phyloP scores from a whole-genome alignment of 2,329 filamentous ascomycete species.

The Ceratocystis eucalypticola region DNA sequence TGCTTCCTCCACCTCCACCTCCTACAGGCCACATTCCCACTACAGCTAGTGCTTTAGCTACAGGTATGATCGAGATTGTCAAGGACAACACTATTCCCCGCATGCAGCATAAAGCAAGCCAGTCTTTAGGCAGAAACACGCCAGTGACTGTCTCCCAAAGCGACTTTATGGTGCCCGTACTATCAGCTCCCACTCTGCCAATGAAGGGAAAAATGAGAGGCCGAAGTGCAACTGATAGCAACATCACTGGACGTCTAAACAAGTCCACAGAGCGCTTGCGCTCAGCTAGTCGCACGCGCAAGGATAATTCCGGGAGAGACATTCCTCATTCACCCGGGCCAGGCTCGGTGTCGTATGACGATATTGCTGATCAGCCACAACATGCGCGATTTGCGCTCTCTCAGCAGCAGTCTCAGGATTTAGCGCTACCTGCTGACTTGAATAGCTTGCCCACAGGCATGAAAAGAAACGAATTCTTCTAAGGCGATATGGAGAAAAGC shows the following conservation, averaged over 20 bases:
- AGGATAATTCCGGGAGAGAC: slow-evolving; percentile 27
- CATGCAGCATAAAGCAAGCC: neutral
- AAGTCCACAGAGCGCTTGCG: slow-evolving; percentile 48
- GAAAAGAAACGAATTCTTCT: slow-evolving; percentile 42
- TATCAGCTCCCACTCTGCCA: slow-evolving; percentile 34
- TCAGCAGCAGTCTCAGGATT: neutral
- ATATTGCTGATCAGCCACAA: slow-evolving; percentile 24
- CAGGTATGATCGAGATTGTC: slow-evolving; percentile 51
- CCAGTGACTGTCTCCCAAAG: slow-evolving; percentile 28
- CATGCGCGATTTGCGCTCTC: neutral
- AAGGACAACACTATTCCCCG: slow-evolving; percentile 28
- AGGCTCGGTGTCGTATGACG: slow-evolving; percentile 31
- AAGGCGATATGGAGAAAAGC: too few species aligned
- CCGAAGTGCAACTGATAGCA: slow-evolving; percentile 39
- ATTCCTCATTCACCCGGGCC: slow-evolving; percentile 22
- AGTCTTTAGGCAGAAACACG: slow-evolving; percentile 12
- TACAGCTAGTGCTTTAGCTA: slow-evolving; percentile 33
- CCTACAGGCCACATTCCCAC: slow-evolving; percentile 27
- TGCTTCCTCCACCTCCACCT: slow-evolving; percentile 47
- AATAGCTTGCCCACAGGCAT: slow-evolving; percentile 38
- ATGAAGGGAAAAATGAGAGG: slow-evolving; percentile 40
- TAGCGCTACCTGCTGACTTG: slow-evolving; percentile 10
- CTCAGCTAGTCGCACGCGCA: slow-evolving; percentile 44
- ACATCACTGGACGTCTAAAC: slow-evolving; percentile 39
- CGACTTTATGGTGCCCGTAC: slow-evolving; percentile 33